Evolutionary conservation across 1,284 basidiomycete genomes (phyloP).

Genomic region (Naganishia albida): DNA sequence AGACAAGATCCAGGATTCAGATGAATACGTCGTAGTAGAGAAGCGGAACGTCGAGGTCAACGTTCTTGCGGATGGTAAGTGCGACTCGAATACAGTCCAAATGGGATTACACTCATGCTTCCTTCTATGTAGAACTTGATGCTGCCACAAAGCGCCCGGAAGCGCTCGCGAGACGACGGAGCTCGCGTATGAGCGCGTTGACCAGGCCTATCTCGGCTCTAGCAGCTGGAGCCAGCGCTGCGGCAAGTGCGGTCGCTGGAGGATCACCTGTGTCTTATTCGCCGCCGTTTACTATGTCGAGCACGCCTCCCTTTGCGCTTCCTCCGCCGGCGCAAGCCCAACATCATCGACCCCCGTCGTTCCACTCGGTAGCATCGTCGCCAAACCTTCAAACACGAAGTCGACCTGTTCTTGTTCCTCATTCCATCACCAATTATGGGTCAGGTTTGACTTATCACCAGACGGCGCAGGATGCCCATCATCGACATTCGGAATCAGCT

Average conservation of each 20-base stretch:
- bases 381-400: conserved; percentile 33
- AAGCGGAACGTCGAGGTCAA: conserved; percentile 62
- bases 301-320: conserved; percentile 54
- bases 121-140: conserved; percentile 52
- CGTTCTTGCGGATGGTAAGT: conserved; percentile 59
- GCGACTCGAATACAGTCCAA: neutral
- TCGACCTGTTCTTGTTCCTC: conserved; percentile 35
- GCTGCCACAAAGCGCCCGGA: conserved; percentile 50
- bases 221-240: conserved; percentile 33
- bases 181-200: conserved; percentile 47
- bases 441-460: conserved; percentile 36
- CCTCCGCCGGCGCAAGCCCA: conserved; percentile 35
- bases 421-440: conserved; percentile 31
- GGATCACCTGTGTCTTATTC: conserved; percentile 49
- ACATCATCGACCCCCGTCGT: conserved; percentile 30
- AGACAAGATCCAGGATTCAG: conserved; percentile 26
- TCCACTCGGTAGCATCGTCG: conserved; percentile 33
- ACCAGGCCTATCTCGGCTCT: conserved; percentile 50
- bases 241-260: conserved; percentile 32
- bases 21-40: conserved; percentile 62
- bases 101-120: neutral
- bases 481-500: conserved; percentile 44
- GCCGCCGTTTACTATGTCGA: conserved; percentile 54
- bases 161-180: conserved; percentile 50
- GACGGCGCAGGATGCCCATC: conserved; percentile 34